Conservation (phyloP, 768 basidiomycete genomes). For the Phylloporus scabripes region DNA sequence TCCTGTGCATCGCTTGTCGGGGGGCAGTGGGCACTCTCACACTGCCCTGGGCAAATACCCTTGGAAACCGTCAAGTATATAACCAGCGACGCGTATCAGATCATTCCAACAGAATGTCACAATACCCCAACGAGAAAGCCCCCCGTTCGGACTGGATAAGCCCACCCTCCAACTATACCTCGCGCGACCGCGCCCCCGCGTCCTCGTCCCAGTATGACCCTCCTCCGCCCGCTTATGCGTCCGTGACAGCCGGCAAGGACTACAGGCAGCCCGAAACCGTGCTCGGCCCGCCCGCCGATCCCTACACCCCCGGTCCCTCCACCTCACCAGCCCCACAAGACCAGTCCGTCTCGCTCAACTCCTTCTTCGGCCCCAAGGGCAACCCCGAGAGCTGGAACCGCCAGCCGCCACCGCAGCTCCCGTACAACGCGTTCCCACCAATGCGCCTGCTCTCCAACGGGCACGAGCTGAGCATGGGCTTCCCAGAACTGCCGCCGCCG, state of each 20-base stretch:
- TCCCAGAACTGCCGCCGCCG: conserved; percentile 40
- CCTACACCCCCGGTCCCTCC: neutral
- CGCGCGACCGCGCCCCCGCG: conserved; percentile 7
- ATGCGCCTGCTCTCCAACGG: conserved; percentile 28
- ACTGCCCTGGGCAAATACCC: neutral
- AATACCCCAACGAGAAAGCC: conserved; percentile 24
- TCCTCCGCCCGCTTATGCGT: conserved; percentile 11
- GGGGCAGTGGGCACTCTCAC: neutral
- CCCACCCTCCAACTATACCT: conserved; percentile 2
- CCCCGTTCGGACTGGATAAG: conserved; percentile 11
- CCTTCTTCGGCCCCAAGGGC: conserved; percentile 28
- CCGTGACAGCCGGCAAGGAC: neutral
- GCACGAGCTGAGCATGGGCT: conserved; percentile 35
- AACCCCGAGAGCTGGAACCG: conserved; percentile 26
- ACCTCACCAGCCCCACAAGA: neutral
- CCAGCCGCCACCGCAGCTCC: conserved; percentile 7
- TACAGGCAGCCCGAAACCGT: neutral
- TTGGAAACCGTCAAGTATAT: neutral
- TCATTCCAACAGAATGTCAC: conserved; percentile 13
- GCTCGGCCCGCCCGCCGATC: neutral
- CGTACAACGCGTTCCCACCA: conserved; percentile 23
- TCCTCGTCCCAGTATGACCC: neutral
- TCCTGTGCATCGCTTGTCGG: neutral
- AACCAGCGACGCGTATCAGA: too few species aligned
- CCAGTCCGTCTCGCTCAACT: conserved; percentile 11